phyloP scores from a whole-genome alignment of 2,329 filamentous ascomycete genomes.

The Dothidotthia symphoricarpi region DNA sequence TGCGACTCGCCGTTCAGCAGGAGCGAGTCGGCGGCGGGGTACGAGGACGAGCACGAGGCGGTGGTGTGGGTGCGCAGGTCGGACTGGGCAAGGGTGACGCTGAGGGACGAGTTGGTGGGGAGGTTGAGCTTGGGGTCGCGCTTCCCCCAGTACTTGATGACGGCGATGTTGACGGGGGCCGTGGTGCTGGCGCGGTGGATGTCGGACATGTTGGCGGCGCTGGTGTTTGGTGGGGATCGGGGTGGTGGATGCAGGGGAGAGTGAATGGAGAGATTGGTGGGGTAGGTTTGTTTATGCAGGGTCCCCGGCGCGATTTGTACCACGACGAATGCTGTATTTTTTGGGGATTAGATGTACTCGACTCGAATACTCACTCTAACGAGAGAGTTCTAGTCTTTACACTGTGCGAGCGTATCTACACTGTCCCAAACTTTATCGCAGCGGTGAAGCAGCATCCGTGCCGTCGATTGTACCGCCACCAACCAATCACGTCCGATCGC shows the following conservation, averaged over 20 bases:
- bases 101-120: slow-evolving; percentile 95
- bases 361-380: too few species aligned
- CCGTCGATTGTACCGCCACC: neutral
- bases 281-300: slow-evolving; percentile 33
- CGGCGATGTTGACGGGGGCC: slow-evolving; percentile 95
- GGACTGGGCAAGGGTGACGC: slow-evolving; percentile 89
- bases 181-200: slow-evolving; percentile 94
- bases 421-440: neutral
- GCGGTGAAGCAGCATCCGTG: slow-evolving; percentile 9
- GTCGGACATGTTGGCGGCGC: slow-evolving; percentile 40
- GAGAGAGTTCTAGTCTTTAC: too few species aligned
- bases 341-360: too few species aligned
- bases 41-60: slow-evolving; percentile 79
- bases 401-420: too few species aligned
- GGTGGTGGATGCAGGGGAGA: slow-evolving; percentile 8
- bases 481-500: slow-evolving; percentile 20
- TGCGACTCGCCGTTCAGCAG: slow-evolving; percentile 80
- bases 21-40: slow-evolving; percentile 66
- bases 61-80: slow-evolving; percentile 96
- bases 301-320: slow-evolving; percentile 13
- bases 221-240: slow-evolving; percentile 4
- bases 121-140: slow-evolving; percentile 91
- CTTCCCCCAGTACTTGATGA: slow-evolving; percentile 99
- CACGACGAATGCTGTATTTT: too few species aligned
- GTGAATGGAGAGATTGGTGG: slow-evolving; percentile 16